A percentile compares a stretch with the other conserved stretches of the same genome.
Evolutionary conservation across 306 rosid genomes (phyloP).

Genomic region (Lotus japonicus): DNA sequence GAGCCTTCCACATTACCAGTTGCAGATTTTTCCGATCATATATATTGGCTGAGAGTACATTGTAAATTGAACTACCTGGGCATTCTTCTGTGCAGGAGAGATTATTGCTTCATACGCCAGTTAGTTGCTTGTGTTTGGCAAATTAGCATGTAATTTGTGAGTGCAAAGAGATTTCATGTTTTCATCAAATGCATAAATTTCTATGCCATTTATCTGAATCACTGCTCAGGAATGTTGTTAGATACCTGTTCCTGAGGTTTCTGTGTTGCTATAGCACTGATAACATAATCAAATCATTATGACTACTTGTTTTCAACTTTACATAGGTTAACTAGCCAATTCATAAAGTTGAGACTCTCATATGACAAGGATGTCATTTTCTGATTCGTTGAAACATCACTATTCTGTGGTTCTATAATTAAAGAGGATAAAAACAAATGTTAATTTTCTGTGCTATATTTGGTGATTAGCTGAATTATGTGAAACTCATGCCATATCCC

Average conservation of each 20-base stretch:
- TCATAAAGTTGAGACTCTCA: background rate
- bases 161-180: conserved; percentile 32
- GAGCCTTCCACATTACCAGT: conserved; percentile 33
- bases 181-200: conserved; percentile 13
- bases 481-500: background rate
- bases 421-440: background rate
- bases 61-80: conserved; percentile 36
- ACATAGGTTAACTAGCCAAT: background rate
- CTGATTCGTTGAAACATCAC: background rate
- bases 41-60: conserved; percentile 26
- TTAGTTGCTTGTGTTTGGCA: conserved; percentile 32
- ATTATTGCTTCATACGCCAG: conserved; percentile 30
- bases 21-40: conserved; percentile 9
- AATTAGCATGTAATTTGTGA: conserved; percentile 39
- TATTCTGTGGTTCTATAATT: background rate
- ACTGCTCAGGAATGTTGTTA: conserved; percentile 15
- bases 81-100: conserved; percentile 40
- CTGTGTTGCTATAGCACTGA: conserved; percentile 7
- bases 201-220: conserved; percentile 20
- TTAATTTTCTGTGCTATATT: background rate
- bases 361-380: background rate
- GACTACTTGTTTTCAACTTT: background rate
- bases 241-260: conserved; percentile 2
- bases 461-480: background rate
- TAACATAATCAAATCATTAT: conserved; percentile 1